Percentiles rank a stretch among this genome's conserved stretches.
These are phyloP conservation scores for Naganishia sp. DNA, from an alignment of 1,284 basidiomycete species.

Conservation along the genomic window DNA sequence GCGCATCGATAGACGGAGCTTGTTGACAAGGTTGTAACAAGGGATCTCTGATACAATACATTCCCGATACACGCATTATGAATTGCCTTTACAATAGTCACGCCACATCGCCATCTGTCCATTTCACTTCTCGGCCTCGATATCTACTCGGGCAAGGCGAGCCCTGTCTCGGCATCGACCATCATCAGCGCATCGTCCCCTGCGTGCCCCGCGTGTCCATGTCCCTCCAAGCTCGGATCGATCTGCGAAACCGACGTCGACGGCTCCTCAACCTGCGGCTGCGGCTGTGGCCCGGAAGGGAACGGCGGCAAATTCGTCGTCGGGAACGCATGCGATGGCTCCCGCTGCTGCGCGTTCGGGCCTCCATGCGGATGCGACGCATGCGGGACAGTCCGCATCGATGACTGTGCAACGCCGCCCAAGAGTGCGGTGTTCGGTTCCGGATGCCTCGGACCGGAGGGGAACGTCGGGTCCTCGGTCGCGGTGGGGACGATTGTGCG, in stretches of 20 bases:
- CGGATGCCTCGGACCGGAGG: not conserved
- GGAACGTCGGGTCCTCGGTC: not conserved
- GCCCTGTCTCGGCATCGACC: too few species aligned
- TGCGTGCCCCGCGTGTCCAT: too few species aligned
- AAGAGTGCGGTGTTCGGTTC: not conserved
- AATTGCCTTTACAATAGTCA: too few species aligned
- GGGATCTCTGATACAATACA: too few species aligned
- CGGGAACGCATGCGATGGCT: conserved; percentile 1
- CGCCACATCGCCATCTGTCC: too few species aligned
- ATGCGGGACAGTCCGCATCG: conserved; percentile 15
- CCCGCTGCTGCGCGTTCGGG: not conserved
- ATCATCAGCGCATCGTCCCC: too few species aligned
- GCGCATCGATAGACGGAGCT: too few species aligned
- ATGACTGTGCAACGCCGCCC: conserved; percentile 9
- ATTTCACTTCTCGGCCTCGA: too few species aligned
- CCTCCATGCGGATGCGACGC: not conserved
- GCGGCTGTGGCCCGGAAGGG: conserved; percentile 1
- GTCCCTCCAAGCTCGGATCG: not conserved
- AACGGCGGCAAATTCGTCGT: conserved; percentile 16
- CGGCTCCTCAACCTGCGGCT: not conserved
- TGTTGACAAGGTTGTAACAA: too few species aligned
- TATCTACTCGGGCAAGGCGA: too few species aligned
- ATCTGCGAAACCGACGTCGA: not conserved
- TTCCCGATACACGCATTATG: too few species aligned
- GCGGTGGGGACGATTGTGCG: conserved; percentile 12